Evolutionary conservation across 1,284 basidiomycete species (phyloP), one percentile per base, ranked within the genome.

Genomic region (Rhodotorula sp.): DNA sequence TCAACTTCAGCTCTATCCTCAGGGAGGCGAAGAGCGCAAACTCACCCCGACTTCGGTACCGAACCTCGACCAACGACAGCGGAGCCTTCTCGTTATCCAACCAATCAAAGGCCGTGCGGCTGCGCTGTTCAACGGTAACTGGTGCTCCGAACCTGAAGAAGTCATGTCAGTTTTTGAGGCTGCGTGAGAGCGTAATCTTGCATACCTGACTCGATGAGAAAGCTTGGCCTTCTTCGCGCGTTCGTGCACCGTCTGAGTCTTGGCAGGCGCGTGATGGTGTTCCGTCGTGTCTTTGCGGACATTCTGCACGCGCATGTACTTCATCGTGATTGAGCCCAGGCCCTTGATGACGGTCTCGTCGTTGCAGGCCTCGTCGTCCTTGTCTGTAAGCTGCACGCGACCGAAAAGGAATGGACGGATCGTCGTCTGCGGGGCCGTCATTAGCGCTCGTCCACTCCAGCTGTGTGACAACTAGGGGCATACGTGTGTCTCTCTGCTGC

Each of bases 201-300:
- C 54, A 5, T 21, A 70, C 68, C 7, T 21, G 3, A 59, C 64
- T 34, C 61, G 63, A 25, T 65, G 64, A 5, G 60, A 60, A 12
- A 71, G n/a, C 25, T 10, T 2, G 3, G 68, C 68, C 50, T 71
- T 66, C 57, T 71, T 71, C 16, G 48, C 4, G 13, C 27, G 4
- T 52, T 71, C 69, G 27, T 71, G 69, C 17, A 67, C 7, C 14
- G 17, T 9, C 10, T 13, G 21, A 2, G 25, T 7, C 19, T 34
- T 21, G 16, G 21, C 14, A 8, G 57, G 2, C 1, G 42, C 3
- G 27, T 5, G 45, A 13, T 21, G 7, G 13, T 23, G 34, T 3
- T 5, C 34, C 34, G 34, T 34, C 34, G 34, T 10, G 23, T 3
- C 16, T 7, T 5, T 9, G 3, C 44, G 41, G 9, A 58, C 8